Evolutionary conservation across 2,329 filamentous ascomycete genomes (phyloP).

Genomic region (Xylaria arbuscula): DNA sequence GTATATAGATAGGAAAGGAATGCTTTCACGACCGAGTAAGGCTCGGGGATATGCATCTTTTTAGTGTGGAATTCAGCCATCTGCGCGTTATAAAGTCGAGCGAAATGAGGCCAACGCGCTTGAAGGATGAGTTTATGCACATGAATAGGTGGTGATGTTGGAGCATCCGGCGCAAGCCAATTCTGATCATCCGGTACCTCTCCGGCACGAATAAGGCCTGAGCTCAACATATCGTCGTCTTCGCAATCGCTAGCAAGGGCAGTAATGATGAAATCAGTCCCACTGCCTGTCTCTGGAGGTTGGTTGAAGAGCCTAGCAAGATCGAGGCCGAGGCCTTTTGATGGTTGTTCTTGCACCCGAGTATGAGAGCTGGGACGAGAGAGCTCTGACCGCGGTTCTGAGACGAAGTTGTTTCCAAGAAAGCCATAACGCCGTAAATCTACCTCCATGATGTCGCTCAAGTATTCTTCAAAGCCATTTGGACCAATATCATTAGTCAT

Average conservation of each 20-base stretch:
- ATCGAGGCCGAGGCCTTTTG: constrained; percentile 82
- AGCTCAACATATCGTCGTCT: constrained; percentile 70
- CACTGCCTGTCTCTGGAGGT: constrained; percentile 83
- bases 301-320: constrained; percentile 89
- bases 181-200: constrained; percentile 58
- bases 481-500: constrained; percentile 72
- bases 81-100: constrained; percentile 87
- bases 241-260: constrained; percentile 83
- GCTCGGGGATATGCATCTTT: constrained; percentile 97
- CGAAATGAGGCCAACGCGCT: constrained; percentile 96
- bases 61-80: constrained; percentile 98
- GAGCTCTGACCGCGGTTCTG: constrained; percentile 63
- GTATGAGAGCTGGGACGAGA: constrained; percentile 61
- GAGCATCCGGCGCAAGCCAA: constrained; percentile 70
- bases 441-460: constrained; percentile 94
- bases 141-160: constrained; percentile 85
- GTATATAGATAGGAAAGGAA: constrained; percentile 98
- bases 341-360: constrained; percentile 64
- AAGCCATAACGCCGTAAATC: constrained; percentile 93
- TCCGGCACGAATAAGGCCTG: constrained; percentile 60
- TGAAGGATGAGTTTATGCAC: constrained; percentile 95
- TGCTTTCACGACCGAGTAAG: constrained; percentile 91
- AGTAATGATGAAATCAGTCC: constrained; percentile 91
- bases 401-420: constrained; percentile 78
- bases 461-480: constrained; percentile 85